Conservation (phyloP, 768 basidiomycete species). For the Leccinum sublutescens region DNA sequence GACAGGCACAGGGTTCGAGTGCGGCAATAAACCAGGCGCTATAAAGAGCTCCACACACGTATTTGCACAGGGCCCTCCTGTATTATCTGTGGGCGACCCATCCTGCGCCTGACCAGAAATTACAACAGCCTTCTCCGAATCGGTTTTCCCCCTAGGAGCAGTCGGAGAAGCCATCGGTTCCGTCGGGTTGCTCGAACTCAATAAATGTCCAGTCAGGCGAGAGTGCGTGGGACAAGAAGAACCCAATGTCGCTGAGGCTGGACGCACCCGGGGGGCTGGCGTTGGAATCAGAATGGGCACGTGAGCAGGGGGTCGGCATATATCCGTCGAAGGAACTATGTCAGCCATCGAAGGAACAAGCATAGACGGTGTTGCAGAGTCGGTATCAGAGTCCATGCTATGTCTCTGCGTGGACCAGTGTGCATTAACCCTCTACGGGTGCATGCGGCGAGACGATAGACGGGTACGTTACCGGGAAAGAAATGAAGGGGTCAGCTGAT, state of each 20-base stretch:
- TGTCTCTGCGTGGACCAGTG: neutral
- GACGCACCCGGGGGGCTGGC: constrained; percentile 2
- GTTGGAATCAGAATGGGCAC: neutral
- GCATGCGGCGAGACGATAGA: neutral
- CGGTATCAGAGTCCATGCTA: neutral
- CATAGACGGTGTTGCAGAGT: constrained; percentile 1
- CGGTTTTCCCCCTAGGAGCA: too few species aligned
- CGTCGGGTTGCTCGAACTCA: neutral
- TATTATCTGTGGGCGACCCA: neutral
- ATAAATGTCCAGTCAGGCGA: neutral
- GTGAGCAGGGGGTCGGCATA: neutral
- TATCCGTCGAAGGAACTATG: neutral
- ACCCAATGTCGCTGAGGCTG: neutral
- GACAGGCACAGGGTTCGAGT: neutral
- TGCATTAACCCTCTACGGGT: constrained; percentile 2
- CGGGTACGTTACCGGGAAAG: neutral
- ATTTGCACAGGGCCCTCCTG: neutral
- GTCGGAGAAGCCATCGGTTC: constrained; percentile 6
- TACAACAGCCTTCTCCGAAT: neutral
- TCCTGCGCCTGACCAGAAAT: neutral
- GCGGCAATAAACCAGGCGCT: too few species aligned
- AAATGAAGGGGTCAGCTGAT: neutral
- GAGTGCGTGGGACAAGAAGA: constrained; percentile 1
- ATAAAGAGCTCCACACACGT: neutral
- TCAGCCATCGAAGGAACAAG: constrained; percentile 1